Base-by-base conservation (phyloP, 2,329 filamentous ascomycete species). In the Huntiella savannae region DNA sequence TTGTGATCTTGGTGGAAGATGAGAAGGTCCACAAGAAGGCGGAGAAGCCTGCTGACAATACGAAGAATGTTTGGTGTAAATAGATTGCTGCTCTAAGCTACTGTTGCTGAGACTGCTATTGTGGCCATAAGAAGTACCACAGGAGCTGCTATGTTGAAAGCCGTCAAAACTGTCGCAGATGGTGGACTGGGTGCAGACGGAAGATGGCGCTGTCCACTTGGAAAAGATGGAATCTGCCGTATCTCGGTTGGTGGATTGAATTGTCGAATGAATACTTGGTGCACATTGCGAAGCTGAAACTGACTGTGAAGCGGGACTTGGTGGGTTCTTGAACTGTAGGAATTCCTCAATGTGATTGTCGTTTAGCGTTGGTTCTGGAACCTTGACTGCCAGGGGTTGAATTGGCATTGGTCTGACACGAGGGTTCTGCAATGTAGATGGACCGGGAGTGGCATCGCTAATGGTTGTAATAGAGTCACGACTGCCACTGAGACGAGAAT, bases 1-100 rank as follows among this genome's bases (percentile, higher is more conserved):
- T 54, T 1, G 55, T 59, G 33, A 64, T 55, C 47, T 66, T 61
- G 4, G 62, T 64, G 8, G 54, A 61, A 50, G 62, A 61, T 4
- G 60, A 64, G 38, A 68, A 11, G 61, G 58, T 3, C 61, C 64
- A 10, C 22, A 28, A 28, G 22, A 28, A 28, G 22, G 10, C 8
- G 22, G 22, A 28, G 22, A 28, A 10, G 68, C 53, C 6, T 57
- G 55, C 49, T 69, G 66, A 11, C 64, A 55, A 13, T 60, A 50
- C 12, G 57, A 59, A 1, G 58, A 54, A 16, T 54, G 57, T 13
- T 58, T 58, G 10, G 55, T 55, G 11, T 53, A 40, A 15, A 49
- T 51, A 4, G 55, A 54, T 28, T 28, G 22, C 22, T 28, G 22
- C 22, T 7, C 22, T 28, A 28, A 8, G 8, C n/a, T 33, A 13